Conservation (phyloP, 139 green algal species). For the Yamagishiella unicocca region DNA sequence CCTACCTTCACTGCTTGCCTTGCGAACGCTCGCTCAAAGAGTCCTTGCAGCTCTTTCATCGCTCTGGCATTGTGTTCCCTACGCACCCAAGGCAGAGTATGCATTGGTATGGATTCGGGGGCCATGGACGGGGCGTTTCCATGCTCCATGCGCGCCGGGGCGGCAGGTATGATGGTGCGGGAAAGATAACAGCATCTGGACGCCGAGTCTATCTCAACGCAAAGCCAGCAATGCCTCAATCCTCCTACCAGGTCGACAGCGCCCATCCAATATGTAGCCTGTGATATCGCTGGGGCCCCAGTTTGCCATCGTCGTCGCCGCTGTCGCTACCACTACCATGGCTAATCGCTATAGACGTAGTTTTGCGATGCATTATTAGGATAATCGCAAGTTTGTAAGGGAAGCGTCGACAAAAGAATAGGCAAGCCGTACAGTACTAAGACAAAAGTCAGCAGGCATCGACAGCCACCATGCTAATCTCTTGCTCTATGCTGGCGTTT, state of each 20-base stretch:
- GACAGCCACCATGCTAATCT: neutral
- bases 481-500: neutral
- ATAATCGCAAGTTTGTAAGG: neutral
- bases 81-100: too few relatives aligned
- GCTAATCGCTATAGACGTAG: neutral
- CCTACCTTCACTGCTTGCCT: conserved; percentile 14
- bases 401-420: neutral
- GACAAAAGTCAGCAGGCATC: neutral
- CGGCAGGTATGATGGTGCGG: too few relatives aligned
- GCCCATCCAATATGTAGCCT: neutral
- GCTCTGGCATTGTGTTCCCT: conserved; percentile 40
- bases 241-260: neutral
- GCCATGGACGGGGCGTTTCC: too few relatives aligned
- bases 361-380: neutral
- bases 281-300: neutral
- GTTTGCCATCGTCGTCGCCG: neutral
- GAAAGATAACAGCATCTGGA: too few relatives aligned
- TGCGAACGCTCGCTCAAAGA: neutral
- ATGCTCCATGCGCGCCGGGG: too few relatives aligned
- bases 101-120: too few relatives aligned
- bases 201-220: too few relatives aligned
- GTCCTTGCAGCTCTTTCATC: neutral
- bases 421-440: neutral
- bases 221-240: too few relatives aligned
- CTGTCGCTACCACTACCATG: neutral